A percentile compares a stretch with the other conserved stretches of the same genome.
Evolutionary conservation across 2,329 filamentous ascomycete genomes (phyloP).

Genomic region (Exophiala sp.): DNA sequence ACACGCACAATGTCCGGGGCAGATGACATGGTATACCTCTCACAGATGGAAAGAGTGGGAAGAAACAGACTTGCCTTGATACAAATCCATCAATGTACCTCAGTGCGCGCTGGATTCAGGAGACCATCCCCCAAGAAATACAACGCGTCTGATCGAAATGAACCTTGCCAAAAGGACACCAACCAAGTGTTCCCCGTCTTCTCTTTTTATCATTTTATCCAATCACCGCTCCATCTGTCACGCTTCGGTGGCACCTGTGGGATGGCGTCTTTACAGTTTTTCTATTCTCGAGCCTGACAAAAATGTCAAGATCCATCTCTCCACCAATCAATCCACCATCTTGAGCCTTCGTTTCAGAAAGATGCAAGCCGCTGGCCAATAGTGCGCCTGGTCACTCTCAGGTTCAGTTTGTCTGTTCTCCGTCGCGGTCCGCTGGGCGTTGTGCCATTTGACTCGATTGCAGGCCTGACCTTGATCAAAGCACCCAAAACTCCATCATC

Average conservation of each 20-base stretch:
- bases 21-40: too few species aligned
- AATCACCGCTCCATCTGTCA: background rate
- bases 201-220: background rate
- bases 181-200: too few species aligned
- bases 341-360: conserved; percentile 22
- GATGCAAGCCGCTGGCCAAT: background rate
- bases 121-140: too few species aligned
- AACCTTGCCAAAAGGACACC: too few species aligned
- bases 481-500: background rate
- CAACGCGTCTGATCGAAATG: too few species aligned
- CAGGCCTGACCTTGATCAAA: conserved; percentile 1
- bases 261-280: background rate
- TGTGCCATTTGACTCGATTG: background rate
- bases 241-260: background rate
- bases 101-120: too few species aligned
- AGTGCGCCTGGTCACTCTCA: conserved; percentile 16
- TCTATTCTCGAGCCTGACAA: conserved; percentile 22
- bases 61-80: too few species aligned
- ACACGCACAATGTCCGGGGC: too few species aligned
- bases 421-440: conserved; percentile 8
- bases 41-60: too few species aligned
- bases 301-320: conserved; percentile 8
- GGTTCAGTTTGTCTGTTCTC: conserved; percentile 8
- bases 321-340: conserved; percentile 11
- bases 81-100: too few species aligned